phyloP scores from a whole-genome alignment of 257 asterid genomes.

The Linaria vulgaris region DNA sequence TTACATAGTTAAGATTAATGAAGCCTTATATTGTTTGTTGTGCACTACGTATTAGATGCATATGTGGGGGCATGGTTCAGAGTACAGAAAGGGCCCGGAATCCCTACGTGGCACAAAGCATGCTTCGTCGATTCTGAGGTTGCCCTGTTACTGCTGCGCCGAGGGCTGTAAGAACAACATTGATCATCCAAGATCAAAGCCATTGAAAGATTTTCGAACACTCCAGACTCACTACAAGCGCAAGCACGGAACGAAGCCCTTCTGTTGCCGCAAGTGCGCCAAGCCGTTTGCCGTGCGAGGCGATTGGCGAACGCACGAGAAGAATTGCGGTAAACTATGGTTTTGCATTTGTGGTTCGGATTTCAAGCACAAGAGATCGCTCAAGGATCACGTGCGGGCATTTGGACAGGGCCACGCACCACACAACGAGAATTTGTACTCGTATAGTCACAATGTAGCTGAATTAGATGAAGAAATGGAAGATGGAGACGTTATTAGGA shows the following conservation, averaged over 20 bases:
- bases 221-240: constrained; percentile 91
- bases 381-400: constrained; percentile 76
- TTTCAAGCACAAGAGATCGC: constrained; percentile 85
- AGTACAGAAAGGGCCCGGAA: constrained; percentile 85
- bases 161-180: constrained; percentile 95
- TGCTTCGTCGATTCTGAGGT: constrained; percentile 56
- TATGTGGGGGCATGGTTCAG: constrained; percentile 96
- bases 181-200: constrained; percentile 71
- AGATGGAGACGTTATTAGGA: constrained; percentile 23
- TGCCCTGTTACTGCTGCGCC: constrained; percentile 88
- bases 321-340: constrained; percentile 83
- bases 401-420: constrained; percentile 82
- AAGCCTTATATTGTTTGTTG: too few species aligned
- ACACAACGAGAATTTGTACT: constrained; percentile 48
- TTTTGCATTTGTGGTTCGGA: constrained; percentile 90
- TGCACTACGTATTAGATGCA: too few species aligned
- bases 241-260: constrained; percentile 79
- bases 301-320: constrained; percentile 94
- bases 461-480: constrained; percentile 31
- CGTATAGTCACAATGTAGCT: constrained; percentile 14
- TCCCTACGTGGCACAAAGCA: constrained; percentile 76
- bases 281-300: constrained; percentile 87
- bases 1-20: too few species aligned
- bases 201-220: constrained; percentile 81
- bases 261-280: constrained; percentile 64